Evolutionary conservation across 2,329 filamentous ascomycete genomes (phyloP).

Genomic region (Stagonosporopsis vannaccii): DNA sequence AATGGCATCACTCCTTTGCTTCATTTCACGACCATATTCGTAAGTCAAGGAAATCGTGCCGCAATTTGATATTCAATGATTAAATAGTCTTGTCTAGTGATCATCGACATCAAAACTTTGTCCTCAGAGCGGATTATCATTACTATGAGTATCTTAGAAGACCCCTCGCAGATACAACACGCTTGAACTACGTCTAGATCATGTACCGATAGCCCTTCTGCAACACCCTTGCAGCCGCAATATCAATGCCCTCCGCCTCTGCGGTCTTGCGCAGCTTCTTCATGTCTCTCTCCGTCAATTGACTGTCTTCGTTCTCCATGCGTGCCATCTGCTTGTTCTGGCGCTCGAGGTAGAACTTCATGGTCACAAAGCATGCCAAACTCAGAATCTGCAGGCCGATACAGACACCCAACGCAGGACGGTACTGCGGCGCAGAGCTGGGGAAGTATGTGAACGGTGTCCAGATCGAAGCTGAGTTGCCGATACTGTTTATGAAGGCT

Average conservation of each 20-base stretch:
- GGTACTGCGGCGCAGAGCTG: slow-evolving; percentile 26
- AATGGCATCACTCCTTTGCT: slow-evolving; percentile 4
- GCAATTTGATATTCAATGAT: not conserved
- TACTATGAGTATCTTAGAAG: not conserved
- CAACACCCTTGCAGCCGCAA: slow-evolving; percentile 58
- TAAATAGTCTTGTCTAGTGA: not conserved
- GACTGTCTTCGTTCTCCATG: slow-evolving; percentile 57
- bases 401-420: slow-evolving; percentile 30
- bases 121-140: not conserved
- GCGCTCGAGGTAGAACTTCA: slow-evolving; percentile 34
- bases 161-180: not conserved
- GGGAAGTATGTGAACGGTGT: slow-evolving; percentile 51
- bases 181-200: slow-evolving; percentile 38
- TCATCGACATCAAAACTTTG: not conserved
- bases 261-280: slow-evolving; percentile 59
- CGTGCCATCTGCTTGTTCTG: slow-evolving; percentile 61
- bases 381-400: slow-evolving; percentile 30
- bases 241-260: slow-evolving; percentile 59
- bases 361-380: slow-evolving; percentile 21
- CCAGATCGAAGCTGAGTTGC: slow-evolving; percentile 61
- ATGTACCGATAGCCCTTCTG: slow-evolving; percentile 65
- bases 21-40: not conserved
- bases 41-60: no score
- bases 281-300: slow-evolving; percentile 58
- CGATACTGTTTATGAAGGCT: slow-evolving; percentile 63